Percentiles rank a stretch among this genome's conserved stretches.
phyloP scores from a whole-genome alignment of 2,329 filamentous ascomycete genomes.

The Gnomoniopsis sp. region DNA sequence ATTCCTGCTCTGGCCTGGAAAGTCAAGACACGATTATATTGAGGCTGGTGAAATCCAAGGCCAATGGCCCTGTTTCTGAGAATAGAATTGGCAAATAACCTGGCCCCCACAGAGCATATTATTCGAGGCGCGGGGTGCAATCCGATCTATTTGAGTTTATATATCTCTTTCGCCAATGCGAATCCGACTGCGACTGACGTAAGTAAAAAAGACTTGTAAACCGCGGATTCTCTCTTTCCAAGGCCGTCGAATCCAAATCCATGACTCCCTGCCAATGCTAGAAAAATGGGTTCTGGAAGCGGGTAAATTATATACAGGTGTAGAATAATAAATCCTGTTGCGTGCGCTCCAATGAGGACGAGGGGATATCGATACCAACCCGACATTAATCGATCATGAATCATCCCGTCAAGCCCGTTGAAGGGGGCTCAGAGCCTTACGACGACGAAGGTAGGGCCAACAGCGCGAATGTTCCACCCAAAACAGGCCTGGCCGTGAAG shows the following conservation, averaged over 20 bases:
- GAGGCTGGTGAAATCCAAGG: too few species aligned
- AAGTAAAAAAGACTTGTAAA: too few species aligned
- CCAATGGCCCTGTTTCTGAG: too few species aligned
- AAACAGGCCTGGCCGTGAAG: constrained; percentile 77
- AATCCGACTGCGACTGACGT: too few species aligned
- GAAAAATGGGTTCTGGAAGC: too few species aligned
- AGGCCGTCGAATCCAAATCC: not conserved
- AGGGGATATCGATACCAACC: not conserved
- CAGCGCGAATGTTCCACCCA: constrained; percentile 77
- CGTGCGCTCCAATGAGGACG: not conserved
- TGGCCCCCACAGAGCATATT: too few species aligned
- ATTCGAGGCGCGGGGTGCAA: too few species aligned
- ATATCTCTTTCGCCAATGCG: too few species aligned
- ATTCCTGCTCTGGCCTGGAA: too few species aligned
- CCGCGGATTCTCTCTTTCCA: not conserved
- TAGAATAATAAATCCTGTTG: not conserved
- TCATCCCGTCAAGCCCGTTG: not conserved
- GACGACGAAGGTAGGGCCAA: constrained; percentile 54
- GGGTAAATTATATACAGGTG: not conserved
- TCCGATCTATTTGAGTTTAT: too few species aligned
- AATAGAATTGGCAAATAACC: too few species aligned
- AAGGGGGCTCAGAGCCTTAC: not conserved
- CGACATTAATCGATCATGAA: not conserved
- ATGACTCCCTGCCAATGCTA: not conserved
- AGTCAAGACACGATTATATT: too few species aligned